Percentiles rank a stretch among this genome's conserved stretches.
These are phyloP conservation scores for Tympanopsis confertula DNA, from an alignment of 2,329 filamentous ascomycete species.

Conservation along the genomic window DNA sequence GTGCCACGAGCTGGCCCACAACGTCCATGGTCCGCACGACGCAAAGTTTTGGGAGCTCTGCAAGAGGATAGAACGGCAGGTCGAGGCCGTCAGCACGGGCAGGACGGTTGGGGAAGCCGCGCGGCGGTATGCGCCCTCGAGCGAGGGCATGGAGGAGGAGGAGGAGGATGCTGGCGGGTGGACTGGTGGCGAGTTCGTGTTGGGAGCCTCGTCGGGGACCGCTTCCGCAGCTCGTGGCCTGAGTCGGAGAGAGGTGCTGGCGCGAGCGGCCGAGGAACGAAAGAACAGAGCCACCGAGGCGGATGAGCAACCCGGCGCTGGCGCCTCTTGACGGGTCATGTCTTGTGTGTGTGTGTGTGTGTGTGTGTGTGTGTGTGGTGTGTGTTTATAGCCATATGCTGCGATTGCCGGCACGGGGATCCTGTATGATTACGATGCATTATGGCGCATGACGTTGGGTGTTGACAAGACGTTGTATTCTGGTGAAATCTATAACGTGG, in stretches of 20 bases:
- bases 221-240: constrained; percentile 26
- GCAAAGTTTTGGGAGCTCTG: constrained; percentile 82
- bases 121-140: constrained; percentile 39
- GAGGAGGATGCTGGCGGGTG: constrained; percentile 64
- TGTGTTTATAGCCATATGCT: too few species aligned
- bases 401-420: too few species aligned
- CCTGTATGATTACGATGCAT: too few species aligned
- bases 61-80: constrained; percentile 76
- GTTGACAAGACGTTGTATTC: too few species aligned
- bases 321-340: too few species aligned
- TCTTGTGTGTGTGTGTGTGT: too few species aligned
- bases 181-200: constrained; percentile 68
- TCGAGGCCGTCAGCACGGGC: constrained; percentile 59
- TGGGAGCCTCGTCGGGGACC: constrained; percentile 32
- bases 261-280: constrained; percentile 61
- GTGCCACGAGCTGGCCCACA: constrained; percentile 91
- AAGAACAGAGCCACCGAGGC: constrained; percentile 17
- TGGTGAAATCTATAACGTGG: too few species aligned
- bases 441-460: too few species aligned
- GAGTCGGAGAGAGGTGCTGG: constrained; percentile 63
- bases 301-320: neutral
- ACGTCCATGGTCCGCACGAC: constrained; percentile 77
- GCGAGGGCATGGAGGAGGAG: constrained; percentile 14
- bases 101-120: constrained; percentile 44
- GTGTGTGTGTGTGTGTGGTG: too few species aligned